Evolutionary conservation across 805 yeast genomes (phyloP), one percentile per base, ranked within the genome.

Genomic region (Candida sanyiensis): DNA sequence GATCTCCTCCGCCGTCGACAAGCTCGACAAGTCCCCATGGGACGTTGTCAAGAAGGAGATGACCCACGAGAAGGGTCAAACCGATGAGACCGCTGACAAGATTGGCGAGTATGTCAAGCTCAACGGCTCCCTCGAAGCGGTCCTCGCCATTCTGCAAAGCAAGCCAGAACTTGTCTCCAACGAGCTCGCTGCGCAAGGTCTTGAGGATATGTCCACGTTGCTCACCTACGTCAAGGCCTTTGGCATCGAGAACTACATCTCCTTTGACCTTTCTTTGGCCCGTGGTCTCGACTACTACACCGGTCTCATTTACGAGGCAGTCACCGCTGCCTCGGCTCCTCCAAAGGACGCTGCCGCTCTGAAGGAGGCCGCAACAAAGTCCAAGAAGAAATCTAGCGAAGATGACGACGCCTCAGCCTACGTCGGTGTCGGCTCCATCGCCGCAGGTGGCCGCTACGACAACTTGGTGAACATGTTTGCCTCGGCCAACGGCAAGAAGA

Each of bases 361-460:
- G 61, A 81, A 77, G 59, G 59, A 71, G 39, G 37, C 39, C 1
- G 45, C 46, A 43, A 41, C 45, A 32, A 45, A 47, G 22, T 38
- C 45, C 35, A 30, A 30, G 24, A 13, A n/a, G 5, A 61, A 56
- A 36, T 62, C 58, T 34, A 62, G 56, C 28, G 84, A 73, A 13
- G 90, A 75, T 37, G 96, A 87, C 49, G 97, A 93, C 62, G 96
- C 96, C 41, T 84, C 95, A 38, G 97, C 86, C 48, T 87, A 84
- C 52, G 97, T 93, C 39, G 98, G 98, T 52, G 96, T 90, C 30
- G 98, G 98, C 25, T 93, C 98, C 6, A 88, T 93, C 56, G 96
- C 96, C 37, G 98, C 96, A 35, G 98, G 98, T 66, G 98, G 98
- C 48, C 85, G 98, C 63, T 93, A 93, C 63, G 98, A 93, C 63